Evolutionary conservation across 148 eudicot genomes (phyloP).

Genomic region (Camellia lanceoleosa): DNA sequence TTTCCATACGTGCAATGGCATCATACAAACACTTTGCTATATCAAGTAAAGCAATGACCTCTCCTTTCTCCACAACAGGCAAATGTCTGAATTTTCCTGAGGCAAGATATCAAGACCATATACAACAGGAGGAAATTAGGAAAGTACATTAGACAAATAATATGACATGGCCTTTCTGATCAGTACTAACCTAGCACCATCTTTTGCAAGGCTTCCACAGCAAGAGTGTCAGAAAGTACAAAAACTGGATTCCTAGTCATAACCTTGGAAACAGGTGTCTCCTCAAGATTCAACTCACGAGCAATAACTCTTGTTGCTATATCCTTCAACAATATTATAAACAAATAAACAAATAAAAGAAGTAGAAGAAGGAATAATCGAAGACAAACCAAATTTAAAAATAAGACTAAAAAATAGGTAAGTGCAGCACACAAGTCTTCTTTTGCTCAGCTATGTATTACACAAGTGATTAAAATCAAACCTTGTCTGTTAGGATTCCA

Average conservation of each 20-base stretch:
- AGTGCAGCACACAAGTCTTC: background rate
- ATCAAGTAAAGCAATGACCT: slow-evolving; percentile 92
- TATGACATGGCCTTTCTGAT: background rate
- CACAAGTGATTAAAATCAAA: slow-evolving; percentile 20
- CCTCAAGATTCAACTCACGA: slow-evolving; percentile 72
- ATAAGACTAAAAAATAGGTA: background rate
- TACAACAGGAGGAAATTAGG: background rate
- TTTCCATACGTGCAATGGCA: slow-evolving; percentile 95
- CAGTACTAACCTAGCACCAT: slow-evolving; percentile 77
- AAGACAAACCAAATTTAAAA: background rate
- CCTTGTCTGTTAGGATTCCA: slow-evolving; percentile 97
- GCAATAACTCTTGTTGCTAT: slow-evolving; percentile 89
- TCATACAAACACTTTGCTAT: slow-evolving; percentile 96
- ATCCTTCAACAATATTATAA: slow-evolving; percentile 45
- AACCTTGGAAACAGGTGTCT: slow-evolving; percentile 88
- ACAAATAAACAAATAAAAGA: background rate
- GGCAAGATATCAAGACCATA: slow-evolving; percentile 10
- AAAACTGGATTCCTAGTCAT: slow-evolving; percentile 93
- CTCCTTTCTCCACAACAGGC: slow-evolving; percentile 94
- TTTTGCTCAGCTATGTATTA: slow-evolving; percentile 4
- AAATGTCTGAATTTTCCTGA: slow-evolving; percentile 96
- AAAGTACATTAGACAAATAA: background rate
- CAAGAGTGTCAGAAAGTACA: slow-evolving; percentile 88
- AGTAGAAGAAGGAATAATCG: slow-evolving; percentile 8
- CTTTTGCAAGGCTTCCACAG: slow-evolving; percentile 96